Percentiles rank a stretch among this genome's conserved stretches.
Conservation (phyloP, 352 stramenopile genomes). For the Globisporangium lucens region DNA sequence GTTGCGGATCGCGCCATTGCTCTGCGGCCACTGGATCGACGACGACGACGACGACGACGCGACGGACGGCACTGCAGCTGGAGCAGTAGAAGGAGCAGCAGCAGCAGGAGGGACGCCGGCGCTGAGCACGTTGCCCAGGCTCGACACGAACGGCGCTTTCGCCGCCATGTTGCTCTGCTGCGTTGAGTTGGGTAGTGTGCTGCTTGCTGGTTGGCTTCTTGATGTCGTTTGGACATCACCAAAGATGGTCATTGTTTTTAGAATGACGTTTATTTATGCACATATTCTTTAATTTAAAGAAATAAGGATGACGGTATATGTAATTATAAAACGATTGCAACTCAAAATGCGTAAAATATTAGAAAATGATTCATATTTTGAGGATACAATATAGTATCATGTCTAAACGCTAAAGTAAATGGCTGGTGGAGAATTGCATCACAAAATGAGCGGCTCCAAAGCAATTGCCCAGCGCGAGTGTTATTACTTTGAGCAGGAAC, state of each 20-base stretch:
- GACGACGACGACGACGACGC: background rate
- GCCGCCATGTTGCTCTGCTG: conserved; percentile 5
- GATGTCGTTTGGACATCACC: background rate
- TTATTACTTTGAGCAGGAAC: background rate
- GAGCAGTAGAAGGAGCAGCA: background rate
- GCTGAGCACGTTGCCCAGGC: conserved; percentile 30
- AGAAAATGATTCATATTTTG: background rate
- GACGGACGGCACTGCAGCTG: background rate
- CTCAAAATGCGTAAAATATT: background rate
- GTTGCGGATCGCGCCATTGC: conserved; percentile 17
- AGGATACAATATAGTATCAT: background rate
- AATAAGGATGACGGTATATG: background rate
- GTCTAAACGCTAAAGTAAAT: background rate
- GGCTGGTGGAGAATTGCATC: conserved; percentile 14
- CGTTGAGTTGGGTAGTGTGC: background rate
- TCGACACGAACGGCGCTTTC: conserved; percentile 40
- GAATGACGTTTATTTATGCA: background rate
- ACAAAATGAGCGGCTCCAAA: conserved; percentile 9
- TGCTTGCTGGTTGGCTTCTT: background rate
- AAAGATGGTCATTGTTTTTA: background rate
- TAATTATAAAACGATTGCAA: background rate
- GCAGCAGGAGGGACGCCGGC: conserved; percentile 1
- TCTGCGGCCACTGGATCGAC: conserved; percentile 18
- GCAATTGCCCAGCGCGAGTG: background rate
- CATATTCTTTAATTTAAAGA: background rate